Conservation (phyloP, 345 rosid genomes). For the Linum tenue region DNA sequence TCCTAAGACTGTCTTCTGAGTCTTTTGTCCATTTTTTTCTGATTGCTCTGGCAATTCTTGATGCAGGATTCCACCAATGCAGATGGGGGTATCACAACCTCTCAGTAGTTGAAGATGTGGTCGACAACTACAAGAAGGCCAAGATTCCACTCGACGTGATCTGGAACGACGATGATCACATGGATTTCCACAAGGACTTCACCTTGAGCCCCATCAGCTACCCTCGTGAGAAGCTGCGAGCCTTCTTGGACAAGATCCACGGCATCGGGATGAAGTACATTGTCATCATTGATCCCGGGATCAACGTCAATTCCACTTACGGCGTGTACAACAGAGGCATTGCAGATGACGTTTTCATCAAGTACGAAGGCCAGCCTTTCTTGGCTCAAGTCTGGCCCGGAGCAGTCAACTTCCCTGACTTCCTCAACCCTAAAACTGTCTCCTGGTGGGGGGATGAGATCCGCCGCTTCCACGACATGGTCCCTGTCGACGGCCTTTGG, state of each 20-base stretch:
- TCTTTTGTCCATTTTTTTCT: background rate
- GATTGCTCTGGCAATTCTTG: conserved; percentile 5
- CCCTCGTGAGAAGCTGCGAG: conserved; percentile 69
- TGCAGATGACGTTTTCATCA: conserved; percentile 81
- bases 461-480: conserved; percentile 77
- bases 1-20: background rate
- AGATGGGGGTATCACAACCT: conserved; percentile 97
- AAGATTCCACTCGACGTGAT: conserved; percentile 89
- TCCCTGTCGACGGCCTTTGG: conserved; percentile 88
- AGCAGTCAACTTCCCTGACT: conserved; percentile 88
- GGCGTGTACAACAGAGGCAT: conserved; percentile 73
- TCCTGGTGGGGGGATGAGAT: conserved; percentile 92
- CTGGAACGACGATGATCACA: conserved; percentile 98
- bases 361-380: conserved; percentile 72
- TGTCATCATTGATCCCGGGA: conserved; percentile 74
- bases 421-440: conserved; percentile 86
- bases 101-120: conserved; percentile 92
- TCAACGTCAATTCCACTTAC: conserved; percentile 63
- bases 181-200: conserved; percentile 92
- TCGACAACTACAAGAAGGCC: conserved; percentile 69
- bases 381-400: conserved; percentile 99
- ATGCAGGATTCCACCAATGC: conserved; percentile 89
- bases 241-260: conserved; percentile 78
- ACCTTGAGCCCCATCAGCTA: conserved; percentile 55
- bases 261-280: conserved; percentile 83